phyloP scores from a whole-genome alignment of 441 rosid species.

The Cnidoscolus chayamansa region DNA sequence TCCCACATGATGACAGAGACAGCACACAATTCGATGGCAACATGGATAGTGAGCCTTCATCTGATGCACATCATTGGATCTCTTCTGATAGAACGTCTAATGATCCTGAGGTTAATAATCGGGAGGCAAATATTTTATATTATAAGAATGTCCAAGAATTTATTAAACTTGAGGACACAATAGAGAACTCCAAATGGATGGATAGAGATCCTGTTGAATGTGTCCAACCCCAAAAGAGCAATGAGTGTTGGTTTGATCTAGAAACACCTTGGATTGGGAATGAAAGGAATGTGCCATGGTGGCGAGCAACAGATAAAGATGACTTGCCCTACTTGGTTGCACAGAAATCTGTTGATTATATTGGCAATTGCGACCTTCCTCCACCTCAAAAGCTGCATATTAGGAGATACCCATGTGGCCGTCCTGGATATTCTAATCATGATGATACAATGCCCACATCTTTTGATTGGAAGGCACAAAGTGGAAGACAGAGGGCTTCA shows the following conservation, averaged over 20 bases:
- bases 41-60: conserved; percentile 22
- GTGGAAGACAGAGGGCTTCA: conserved; percentile 32
- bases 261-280: conserved; percentile 56
- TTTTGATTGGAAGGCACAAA: conserved; percentile 31
- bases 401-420: conserved; percentile 41
- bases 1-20: conserved; percentile 9
- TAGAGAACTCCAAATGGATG: conserved; percentile 37
- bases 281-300: conserved; percentile 80
- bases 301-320: conserved; percentile 76
- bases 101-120: conserved; percentile 25
- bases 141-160: conserved; percentile 36
- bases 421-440: conserved; percentile 36
- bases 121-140: conserved; percentile 19
- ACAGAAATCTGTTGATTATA: conserved; percentile 59
- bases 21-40: conserved; percentile 18
- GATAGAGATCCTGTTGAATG: conserved; percentile 36
- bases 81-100: conserved; percentile 15
- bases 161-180: conserved; percentile 37
- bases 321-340: conserved; percentile 85
- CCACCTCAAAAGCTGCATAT: conserved; percentile 71
- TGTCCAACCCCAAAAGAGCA: conserved; percentile 33
- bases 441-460: conserved; percentile 28
- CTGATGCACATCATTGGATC: conserved; percentile 11
- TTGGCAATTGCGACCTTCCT: conserved; percentile 90
- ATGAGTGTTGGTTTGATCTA: conserved; percentile 41